Conservation (phyloP, 345 rosid genomes). For the Erysimum cheiranthoides region DNA sequence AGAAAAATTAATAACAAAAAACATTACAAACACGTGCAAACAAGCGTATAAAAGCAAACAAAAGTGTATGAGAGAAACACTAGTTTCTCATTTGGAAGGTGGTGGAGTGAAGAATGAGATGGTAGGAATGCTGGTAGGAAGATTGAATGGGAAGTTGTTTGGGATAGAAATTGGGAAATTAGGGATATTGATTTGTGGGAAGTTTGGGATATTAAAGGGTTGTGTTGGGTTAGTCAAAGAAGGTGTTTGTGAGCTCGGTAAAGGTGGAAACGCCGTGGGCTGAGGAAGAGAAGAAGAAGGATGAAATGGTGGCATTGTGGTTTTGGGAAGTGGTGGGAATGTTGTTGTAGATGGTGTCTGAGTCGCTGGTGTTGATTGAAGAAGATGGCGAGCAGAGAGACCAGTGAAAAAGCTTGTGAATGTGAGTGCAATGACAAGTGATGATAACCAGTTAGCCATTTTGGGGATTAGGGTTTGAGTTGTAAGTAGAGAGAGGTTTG, state of each 20-base stretch:
- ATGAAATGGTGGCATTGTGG: slow-evolving; percentile 17
- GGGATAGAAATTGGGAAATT: slow-evolving; percentile 41
- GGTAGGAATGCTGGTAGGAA: slow-evolving; percentile 41
- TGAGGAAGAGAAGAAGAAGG: slow-evolving; percentile 28
- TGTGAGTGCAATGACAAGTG: slow-evolving; percentile 40
- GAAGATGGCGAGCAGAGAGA: slow-evolving; percentile 42
- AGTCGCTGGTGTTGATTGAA: slow-evolving; percentile 39
- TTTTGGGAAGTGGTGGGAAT: slow-evolving; percentile 32
- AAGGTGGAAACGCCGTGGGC: slow-evolving; percentile 37
- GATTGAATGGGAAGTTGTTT: slow-evolving; percentile 41
- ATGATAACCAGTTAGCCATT: slow-evolving; percentile 28
- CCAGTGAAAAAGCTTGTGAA: slow-evolving; percentile 41
- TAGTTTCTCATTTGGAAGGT: slow-evolving; percentile 42
- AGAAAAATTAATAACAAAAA: slow-evolving; percentile 1
- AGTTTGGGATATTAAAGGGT: slow-evolving; percentile 40
- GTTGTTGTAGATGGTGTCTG: slow-evolving; percentile 38
- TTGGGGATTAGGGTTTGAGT: background rate
- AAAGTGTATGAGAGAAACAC: no score
- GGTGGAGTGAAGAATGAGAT: slow-evolving; percentile 46
- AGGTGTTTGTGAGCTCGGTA: slow-evolving; percentile 30
- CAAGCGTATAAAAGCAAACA: background rate
- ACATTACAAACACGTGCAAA: slow-evolving; percentile 35
- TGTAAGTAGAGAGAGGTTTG: slow-evolving; percentile 5
- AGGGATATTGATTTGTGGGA: slow-evolving; percentile 43
- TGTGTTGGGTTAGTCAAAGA: slow-evolving; percentile 43